Percentiles rank a stretch among this genome's conserved stretches.
These are phyloP conservation scores for Strobilomyces dryophilus DNA, from an alignment of 768 basidiomycete genomes.

Conservation along the genomic window DNA sequence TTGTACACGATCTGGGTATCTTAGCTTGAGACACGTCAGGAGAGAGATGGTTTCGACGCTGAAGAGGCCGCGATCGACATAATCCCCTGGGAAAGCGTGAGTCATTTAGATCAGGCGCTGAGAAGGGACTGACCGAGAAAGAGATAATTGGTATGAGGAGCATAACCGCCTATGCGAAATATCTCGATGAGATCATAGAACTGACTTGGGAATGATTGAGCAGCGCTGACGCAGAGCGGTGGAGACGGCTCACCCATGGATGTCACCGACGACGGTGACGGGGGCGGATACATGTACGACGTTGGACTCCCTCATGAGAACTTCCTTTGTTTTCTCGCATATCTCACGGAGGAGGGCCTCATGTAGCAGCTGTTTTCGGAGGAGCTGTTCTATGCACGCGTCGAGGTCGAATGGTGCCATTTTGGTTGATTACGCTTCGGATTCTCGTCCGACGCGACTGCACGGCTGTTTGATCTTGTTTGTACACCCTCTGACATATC, in stretches of 20 bases:
- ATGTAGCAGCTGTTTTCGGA: constrained; percentile 89
- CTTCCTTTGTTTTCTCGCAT: constrained; percentile 99
- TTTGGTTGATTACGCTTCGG: constrained; percentile 4
- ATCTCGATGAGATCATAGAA: constrained; percentile 99
- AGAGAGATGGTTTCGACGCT: constrained; percentile 98
- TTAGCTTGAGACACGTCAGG: constrained; percentile 91
- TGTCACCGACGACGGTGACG: constrained; percentile 98
- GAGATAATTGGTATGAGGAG: constrained; percentile 95
- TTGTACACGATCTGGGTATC: constrained; percentile 95
- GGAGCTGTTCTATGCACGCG: constrained; percentile 88
- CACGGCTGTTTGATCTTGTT: constrained; percentile 20
- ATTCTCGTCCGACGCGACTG: neutral
- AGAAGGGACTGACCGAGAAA: constrained; percentile 75
- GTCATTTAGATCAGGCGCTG: neutral
- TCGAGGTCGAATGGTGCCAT: constrained; percentile 85
- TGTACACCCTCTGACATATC: constrained; percentile 1
- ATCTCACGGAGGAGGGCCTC: constrained; percentile 95
- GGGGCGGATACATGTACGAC: constrained; percentile 97
- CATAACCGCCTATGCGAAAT: constrained; percentile 96
- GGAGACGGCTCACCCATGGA: constrained; percentile 80
- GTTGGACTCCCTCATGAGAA: constrained; percentile 97
- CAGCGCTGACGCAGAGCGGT: constrained; percentile 20
- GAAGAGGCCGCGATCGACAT: constrained; percentile 96
- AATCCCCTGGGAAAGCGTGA: constrained; percentile 65
- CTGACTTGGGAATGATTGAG: constrained; percentile 63